Evolutionary conservation across 2,329 filamentous ascomycete species (phyloP).

Genomic region (Aureobasidium sp.): DNA sequence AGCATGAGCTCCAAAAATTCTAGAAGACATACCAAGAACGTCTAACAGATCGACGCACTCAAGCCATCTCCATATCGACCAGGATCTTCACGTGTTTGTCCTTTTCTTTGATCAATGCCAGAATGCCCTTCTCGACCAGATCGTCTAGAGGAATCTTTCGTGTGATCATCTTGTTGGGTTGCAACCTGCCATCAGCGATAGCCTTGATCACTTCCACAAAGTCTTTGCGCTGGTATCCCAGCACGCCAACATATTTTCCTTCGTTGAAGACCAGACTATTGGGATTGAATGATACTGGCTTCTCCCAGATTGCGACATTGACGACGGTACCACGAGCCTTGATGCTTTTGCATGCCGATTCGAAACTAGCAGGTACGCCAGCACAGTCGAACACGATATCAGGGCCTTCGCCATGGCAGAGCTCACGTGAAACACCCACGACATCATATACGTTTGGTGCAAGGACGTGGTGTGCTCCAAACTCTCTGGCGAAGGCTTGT

Average conservation of each 20-base stretch:
- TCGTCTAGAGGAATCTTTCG: slow-evolving; percentile 14
- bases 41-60: not conserved
- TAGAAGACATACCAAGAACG: not conserved
- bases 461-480: slow-evolving; percentile 14
- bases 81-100: slow-evolving; percentile 17
- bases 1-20: slow-evolving; percentile 43
- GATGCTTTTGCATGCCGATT: slow-evolving; percentile 14
- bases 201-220: slow-evolving; percentile 16
- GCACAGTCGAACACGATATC: slow-evolving; percentile 16
- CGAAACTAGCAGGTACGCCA: slow-evolving; percentile 13
- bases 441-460: slow-evolving; percentile 12
- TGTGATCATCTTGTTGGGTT: slow-evolving; percentile 16
- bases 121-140: slow-evolving; percentile 15
- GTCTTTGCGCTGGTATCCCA: slow-evolving; percentile 16
- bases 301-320: slow-evolving; percentile 18
- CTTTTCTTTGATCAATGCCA: slow-evolving; percentile 15
- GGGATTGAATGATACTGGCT: slow-evolving; percentile 15
- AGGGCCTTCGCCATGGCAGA: slow-evolving; percentile 8
- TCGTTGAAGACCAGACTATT: slow-evolving; percentile 16
- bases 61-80: slow-evolving; percentile 11
- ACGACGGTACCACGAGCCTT: slow-evolving; percentile 17
- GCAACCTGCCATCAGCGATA: slow-evolving; percentile 13
- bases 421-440: not conserved
- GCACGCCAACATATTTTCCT: slow-evolving; percentile 14
- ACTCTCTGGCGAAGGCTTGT: slow-evolving; percentile 12